Evolutionary conservation across 768 basidiomycete species (phyloP).

Genomic region (Mrakia blollopis): DNA sequence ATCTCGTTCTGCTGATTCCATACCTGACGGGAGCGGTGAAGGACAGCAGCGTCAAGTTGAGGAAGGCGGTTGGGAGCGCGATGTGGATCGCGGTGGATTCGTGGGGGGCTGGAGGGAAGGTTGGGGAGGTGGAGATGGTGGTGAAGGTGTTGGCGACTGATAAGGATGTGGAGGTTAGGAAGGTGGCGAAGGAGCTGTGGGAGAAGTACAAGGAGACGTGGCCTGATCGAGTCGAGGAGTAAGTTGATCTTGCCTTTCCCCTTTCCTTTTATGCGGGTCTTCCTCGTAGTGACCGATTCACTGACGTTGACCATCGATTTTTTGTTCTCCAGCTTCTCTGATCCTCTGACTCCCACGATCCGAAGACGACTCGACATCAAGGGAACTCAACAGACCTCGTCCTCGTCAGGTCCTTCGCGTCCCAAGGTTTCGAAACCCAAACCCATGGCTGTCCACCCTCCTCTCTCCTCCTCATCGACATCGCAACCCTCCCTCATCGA

Average conservation of each 20-base stretch:
- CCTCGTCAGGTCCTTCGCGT: not conserved
- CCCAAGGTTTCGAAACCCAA: conserved; percentile 4
- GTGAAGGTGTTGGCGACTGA: conserved; percentile 66
- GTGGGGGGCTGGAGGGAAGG: conserved; percentile 68
- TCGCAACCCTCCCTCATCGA: not conserved
- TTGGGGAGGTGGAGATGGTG: conserved; percentile 62
- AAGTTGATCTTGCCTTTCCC: conserved; percentile 36
- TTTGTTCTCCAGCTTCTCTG: conserved; percentile 55
- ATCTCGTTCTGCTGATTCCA: conserved; percentile 57
- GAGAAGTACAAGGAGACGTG: conserved; percentile 68
- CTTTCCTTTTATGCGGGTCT: not conserved
- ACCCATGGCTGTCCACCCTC: not conserved
- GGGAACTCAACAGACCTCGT: not conserved
- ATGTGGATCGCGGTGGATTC: conserved; percentile 40
- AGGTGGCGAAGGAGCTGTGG: conserved; percentile 63
- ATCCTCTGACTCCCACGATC: conserved; percentile 67
- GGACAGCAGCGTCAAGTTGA: conserved; percentile 64
- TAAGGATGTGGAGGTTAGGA: conserved; percentile 69
- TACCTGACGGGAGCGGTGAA: conserved; percentile 57
- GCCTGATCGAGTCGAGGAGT: conserved; percentile 66
- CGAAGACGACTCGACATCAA: conserved; percentile 67
- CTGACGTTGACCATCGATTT: conserved; percentile 13
- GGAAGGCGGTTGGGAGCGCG: conserved; percentile 51
- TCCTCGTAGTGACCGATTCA: not conserved
- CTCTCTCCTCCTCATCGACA: not conserved